A percentile compares a stretch with the other conserved stretches of the same genome.
Conservation (phyloP, 78 protist species). For the Bodo saltans region DNA sequence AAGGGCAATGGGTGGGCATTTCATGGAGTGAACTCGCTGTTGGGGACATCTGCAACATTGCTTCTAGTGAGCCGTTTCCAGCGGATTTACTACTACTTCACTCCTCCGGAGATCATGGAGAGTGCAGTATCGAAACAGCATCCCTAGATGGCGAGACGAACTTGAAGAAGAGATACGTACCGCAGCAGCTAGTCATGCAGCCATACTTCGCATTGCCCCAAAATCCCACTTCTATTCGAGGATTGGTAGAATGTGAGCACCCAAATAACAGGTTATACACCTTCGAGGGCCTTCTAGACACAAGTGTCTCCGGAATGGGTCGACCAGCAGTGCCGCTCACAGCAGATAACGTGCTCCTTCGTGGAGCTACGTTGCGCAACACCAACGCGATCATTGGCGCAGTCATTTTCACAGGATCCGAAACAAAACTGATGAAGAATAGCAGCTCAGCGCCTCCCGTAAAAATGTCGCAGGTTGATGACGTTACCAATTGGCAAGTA, state of each 20-base stretch:
- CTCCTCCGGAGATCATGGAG: constrained; percentile 24
- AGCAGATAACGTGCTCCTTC: constrained; percentile 19
- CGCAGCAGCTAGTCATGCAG: neutral
- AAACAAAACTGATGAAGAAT: constrained; percentile 51
- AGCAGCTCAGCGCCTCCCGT: neutral
- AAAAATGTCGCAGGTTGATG: constrained; percentile 8
- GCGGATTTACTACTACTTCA: constrained; percentile 42
- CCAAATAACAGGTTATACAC: constrained; percentile 69
- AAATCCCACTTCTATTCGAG: neutral
- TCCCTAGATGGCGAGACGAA: constrained; percentile 75
- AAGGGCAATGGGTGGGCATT: neutral
- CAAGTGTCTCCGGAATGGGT: neutral
- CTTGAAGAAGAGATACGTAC: constrained; percentile 27
- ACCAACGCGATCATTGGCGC: constrained; percentile 36
- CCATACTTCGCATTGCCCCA: neutral
- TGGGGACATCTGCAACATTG: constrained; percentile 60
- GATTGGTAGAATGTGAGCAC: constrained; percentile 59
- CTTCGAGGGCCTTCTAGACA: constrained; percentile 41
- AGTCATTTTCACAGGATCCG: constrained; percentile 42
- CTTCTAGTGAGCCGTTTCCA: constrained; percentile 18
- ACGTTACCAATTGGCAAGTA: constrained; percentile 14
- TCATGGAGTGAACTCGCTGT: constrained; percentile 18
- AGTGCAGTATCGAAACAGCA: constrained; percentile 69
- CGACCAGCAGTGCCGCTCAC: neutral
- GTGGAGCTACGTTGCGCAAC: constrained; percentile 31